A percentile compares a stretch with the other conserved stretches of the same genome.
Evolutionary conservation across 352 stramenopile species (phyloP).

Genomic region (Globisporangium irregulare): DNA sequence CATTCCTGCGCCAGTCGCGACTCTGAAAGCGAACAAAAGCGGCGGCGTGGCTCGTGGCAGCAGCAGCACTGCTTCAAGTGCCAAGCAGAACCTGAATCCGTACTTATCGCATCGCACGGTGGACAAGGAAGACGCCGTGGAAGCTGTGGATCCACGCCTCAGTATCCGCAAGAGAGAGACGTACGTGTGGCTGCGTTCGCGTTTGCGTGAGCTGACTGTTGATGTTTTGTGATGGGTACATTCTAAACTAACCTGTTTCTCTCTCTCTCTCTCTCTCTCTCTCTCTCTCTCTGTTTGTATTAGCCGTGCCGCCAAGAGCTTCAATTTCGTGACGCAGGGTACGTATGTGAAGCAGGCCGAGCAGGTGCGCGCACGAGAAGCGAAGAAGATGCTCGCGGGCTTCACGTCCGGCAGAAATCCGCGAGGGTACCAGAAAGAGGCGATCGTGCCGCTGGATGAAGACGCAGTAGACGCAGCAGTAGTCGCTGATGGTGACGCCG

Average conservation of each 20-base stretch:
- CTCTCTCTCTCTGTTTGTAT: slow-evolving; percentile 6
- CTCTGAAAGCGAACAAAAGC: slow-evolving; percentile 54
- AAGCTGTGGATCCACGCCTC: slow-evolving; percentile 68
- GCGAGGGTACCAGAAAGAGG: slow-evolving; percentile 79
- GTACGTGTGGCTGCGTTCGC: slow-evolving; percentile 33
- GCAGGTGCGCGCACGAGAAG: slow-evolving; percentile 74
- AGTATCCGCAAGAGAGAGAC: slow-evolving; percentile 77
- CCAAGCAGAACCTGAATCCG: slow-evolving; percentile 54
- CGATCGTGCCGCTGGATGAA: slow-evolving; percentile 71
- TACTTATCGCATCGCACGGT: slow-evolving; percentile 77
- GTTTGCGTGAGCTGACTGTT: slow-evolving; percentile 5
- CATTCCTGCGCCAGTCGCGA: slow-evolving; percentile 37
- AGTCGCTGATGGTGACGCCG: not conserved
- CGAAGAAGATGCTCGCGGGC: slow-evolving; percentile 87
- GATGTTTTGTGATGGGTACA: slow-evolving; percentile 8
- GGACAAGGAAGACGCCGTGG: slow-evolving; percentile 69
- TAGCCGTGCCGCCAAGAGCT: slow-evolving; percentile 76
- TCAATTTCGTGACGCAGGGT: slow-evolving; percentile 79
- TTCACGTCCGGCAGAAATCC: slow-evolving; percentile 84
- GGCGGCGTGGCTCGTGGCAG: not conserved
- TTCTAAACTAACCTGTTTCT: slow-evolving; percentile 7
- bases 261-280: slow-evolving; percentile 10
- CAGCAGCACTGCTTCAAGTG: not conserved
- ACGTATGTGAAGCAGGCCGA: slow-evolving; percentile 86
- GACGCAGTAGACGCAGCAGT: slow-evolving; percentile 9